phyloP scores from a whole-genome alignment of 208 protist species.

The Herpetomonas tarakana region DNA sequence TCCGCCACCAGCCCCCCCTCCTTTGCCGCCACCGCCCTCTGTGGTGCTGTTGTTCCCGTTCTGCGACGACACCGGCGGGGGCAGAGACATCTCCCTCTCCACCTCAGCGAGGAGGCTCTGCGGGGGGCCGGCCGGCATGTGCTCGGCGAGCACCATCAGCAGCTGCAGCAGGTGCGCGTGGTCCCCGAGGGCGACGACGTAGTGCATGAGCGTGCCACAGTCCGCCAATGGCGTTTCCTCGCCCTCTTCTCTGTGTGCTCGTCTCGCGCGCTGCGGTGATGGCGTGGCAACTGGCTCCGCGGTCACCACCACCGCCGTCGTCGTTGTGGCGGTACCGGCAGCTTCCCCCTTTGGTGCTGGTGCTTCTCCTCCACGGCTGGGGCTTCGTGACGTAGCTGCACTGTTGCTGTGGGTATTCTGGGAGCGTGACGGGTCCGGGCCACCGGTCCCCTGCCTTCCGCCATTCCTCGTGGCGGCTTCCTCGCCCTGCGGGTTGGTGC shows the following conservation, averaged over 20 bases:
- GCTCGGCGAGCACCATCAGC: conserved; percentile 31
- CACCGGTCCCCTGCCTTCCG: neutral
- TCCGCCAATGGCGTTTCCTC: conserved; percentile 6
- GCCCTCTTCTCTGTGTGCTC: neutral
- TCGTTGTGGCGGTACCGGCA: neutral
- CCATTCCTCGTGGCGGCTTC: neutral
- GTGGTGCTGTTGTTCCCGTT: neutral
- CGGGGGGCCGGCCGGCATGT: conserved; percentile 7
- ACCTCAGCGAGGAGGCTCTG: conserved; percentile 26
- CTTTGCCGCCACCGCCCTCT: neutral
- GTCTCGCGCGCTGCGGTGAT: neutral
- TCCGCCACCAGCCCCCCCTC: neutral
- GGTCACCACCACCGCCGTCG: neutral
- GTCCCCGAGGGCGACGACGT: conserved; percentile 61
- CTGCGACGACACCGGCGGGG: neutral
- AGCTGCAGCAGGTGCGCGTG: conserved; percentile 52
- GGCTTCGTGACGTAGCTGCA: neutral
- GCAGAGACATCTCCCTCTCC: conserved; percentile 28
- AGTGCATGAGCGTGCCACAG: conserved; percentile 64
- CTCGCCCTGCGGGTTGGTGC: neutral
- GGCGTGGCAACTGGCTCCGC: neutral
- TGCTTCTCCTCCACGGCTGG: too few relatives aligned
- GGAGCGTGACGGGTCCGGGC: neutral
- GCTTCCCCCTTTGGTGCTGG: too few relatives aligned
- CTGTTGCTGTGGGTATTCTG: neutral